Conservation (phyloP, 768 basidiomycete genomes). For the Tricholoma matsutake region DNA sequence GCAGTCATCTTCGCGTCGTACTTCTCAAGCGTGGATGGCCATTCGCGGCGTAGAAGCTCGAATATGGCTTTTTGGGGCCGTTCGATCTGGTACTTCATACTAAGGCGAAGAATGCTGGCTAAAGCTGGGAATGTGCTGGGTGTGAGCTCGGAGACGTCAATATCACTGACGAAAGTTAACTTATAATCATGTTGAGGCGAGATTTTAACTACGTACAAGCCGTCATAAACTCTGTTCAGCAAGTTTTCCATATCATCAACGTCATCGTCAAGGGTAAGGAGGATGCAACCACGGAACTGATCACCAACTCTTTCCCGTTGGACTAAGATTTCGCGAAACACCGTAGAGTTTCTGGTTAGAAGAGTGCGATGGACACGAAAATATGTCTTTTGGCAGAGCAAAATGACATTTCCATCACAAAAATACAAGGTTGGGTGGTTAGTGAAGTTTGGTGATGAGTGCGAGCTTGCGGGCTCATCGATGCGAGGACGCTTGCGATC, state of each 20-base stretch:
- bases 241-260: background rate
- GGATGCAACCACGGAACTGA: background rate
- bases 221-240: background rate
- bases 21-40: slow-evolving; percentile 1
- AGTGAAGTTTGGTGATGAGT: background rate
- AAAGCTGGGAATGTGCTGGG: background rate
- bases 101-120: background rate
- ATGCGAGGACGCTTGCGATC: slow-evolving; percentile 1
- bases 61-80: background rate
- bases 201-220: background rate
- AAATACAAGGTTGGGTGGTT: background rate
- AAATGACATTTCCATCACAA: background rate
- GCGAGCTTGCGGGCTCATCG: background rate
- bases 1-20: background rate
- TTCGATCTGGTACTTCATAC: background rate
- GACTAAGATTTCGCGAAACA: background rate
- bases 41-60: background rate
- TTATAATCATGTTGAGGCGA: background rate
- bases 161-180: background rate
- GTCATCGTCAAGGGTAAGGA: background rate
- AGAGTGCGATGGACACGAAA: slow-evolving; percentile 3
- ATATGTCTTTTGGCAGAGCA: background rate
- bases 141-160: background rate
- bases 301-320: background rate
- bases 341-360: background rate